These are phyloP conservation scores for Glonium stellatum DNA, from an alignment of 495 filamentous ascomycete genomes.

Conservation along the genomic window DNA sequence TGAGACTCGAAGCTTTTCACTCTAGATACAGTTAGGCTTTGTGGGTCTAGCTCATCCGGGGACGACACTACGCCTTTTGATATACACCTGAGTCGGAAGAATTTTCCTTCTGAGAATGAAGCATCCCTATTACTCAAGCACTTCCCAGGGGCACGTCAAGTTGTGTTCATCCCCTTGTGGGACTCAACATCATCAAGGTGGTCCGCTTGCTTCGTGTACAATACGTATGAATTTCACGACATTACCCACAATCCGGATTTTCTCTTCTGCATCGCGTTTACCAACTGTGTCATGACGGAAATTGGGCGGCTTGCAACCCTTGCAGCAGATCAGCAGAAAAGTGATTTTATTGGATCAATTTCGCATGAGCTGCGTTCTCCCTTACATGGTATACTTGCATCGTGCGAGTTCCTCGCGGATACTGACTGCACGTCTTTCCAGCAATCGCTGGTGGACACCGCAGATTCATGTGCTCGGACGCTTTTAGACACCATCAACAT, in stretches of 20 bases:
- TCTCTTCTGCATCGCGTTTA: conserved; percentile 12
- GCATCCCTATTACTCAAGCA: conserved; percentile 6
- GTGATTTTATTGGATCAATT: conserved; percentile 20
- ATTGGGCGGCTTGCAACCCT: conserved; percentile 14
- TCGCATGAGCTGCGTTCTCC: conserved; percentile 23
- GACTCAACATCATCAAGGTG: conserved; percentile 13
- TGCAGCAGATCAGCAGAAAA: conserved; percentile 21
- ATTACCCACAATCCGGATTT: conserved; percentile 12
- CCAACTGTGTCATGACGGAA: conserved; percentile 26
- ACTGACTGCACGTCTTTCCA: conserved; percentile 18
- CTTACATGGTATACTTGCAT: conserved; percentile 27
- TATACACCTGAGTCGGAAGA: conserved; percentile 4
- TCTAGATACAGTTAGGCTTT: not conserved
- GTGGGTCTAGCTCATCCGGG: not conserved
- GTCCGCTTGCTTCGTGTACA: conserved; percentile 12
- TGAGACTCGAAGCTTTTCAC: not conserved
- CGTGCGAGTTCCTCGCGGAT: conserved; percentile 22
- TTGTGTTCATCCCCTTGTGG: conserved; percentile 19
- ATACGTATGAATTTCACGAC: conserved; percentile 9
- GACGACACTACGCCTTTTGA: not conserved
- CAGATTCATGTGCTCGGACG: conserved; percentile 17
- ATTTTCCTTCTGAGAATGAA: not conserved
- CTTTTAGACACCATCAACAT: conserved; percentile 27
- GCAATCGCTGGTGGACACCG: conserved; percentile 9
- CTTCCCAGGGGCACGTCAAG: conserved; percentile 7